Percentiles rank a stretch among this genome's conserved stretches.
These are phyloP conservation scores for Agaricales sp. DNA, from an alignment of 1,284 basidiomycete genomes.

Conservation along the genomic window DNA sequence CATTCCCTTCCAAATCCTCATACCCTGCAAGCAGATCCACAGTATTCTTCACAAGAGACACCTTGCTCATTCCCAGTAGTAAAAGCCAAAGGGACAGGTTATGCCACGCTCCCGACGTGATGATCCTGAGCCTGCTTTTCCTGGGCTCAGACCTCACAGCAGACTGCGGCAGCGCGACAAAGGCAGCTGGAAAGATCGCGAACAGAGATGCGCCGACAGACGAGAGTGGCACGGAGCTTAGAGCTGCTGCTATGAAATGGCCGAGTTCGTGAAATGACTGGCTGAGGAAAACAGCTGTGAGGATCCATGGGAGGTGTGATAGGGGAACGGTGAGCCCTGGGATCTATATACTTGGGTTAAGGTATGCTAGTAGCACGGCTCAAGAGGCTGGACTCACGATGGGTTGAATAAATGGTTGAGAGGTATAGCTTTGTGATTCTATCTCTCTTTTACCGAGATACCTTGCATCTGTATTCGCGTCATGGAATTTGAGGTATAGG, in stretches of 20 bases:
- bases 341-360: slow-evolving; percentile 34
- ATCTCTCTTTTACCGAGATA: slow-evolving; percentile 6
- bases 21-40: slow-evolving; percentile 35
- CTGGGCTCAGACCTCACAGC: slow-evolving; percentile 29
- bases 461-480: slow-evolving; percentile 5
- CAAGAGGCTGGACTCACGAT: slow-evolving; percentile 30
- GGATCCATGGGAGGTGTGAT: slow-evolving; percentile 47
- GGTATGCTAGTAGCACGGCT: neutral
- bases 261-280: slow-evolving; percentile 65
- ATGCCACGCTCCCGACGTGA: slow-evolving; percentile 61
- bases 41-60: slow-evolving; percentile 16
- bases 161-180: slow-evolving; percentile 43
- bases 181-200: slow-evolving; percentile 57
- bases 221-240: slow-evolving; percentile 45
- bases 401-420: slow-evolving; percentile 21
- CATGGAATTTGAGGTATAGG: slow-evolving; percentile 10
- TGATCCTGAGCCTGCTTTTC: slow-evolving; percentile 39
- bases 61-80: slow-evolving; percentile 22
- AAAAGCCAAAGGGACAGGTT: slow-evolving; percentile 42
- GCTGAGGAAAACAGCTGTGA: slow-evolving; percentile 44
- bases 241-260: slow-evolving; percentile 55
- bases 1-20: slow-evolving; percentile 33
- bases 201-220: slow-evolving; percentile 47
- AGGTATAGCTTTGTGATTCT: slow-evolving; percentile 1
- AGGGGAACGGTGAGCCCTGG: slow-evolving; percentile 68